A percentile compares a stretch with the other conserved stretches of the same genome.
phyloP scores from a whole-genome alignment of 352 stramenopile species.

The Phytophthora agathidicida region DNA sequence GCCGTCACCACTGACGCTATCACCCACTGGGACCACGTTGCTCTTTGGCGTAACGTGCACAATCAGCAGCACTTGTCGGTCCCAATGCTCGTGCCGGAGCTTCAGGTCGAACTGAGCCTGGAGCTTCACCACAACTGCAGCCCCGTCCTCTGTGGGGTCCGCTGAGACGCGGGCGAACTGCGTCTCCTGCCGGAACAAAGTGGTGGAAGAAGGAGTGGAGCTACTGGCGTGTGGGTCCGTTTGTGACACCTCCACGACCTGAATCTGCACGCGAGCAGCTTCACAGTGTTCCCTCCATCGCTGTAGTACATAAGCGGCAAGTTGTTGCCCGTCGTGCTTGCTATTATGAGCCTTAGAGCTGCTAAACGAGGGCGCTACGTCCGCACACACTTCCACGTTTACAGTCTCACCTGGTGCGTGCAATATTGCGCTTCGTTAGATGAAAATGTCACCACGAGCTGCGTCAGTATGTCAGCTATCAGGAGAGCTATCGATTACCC shows the following conservation, averaged over 20 bases:
- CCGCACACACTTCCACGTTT: constrained; percentile 42
- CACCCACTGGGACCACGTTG: constrained; percentile 11
- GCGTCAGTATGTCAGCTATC: background rate
- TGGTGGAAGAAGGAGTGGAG: constrained; percentile 20
- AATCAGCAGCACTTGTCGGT: constrained; percentile 55
- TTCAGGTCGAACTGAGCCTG: constrained; percentile 63
- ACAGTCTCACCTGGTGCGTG: constrained; percentile 45
- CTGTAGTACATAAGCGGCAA: constrained; percentile 8
- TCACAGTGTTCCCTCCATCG: constrained; percentile 56
- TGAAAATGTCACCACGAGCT: constrained; percentile 6
- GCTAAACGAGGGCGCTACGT: constrained; percentile 15
- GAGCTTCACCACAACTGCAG: constrained; percentile 28
- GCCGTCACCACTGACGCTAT: background rate
- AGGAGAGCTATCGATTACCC: constrained; percentile 29
- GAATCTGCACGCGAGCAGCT: constrained; percentile 56
- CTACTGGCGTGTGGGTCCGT: constrained; percentile 15
- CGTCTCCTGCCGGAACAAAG: constrained; percentile 70
- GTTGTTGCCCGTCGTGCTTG: background rate
- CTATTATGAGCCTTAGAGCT: background rate
- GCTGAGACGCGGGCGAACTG: constrained; percentile 43
- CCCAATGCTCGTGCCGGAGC: constrained; percentile 67
- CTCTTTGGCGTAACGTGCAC: constrained; percentile 51
- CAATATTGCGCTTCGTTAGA: background rate
- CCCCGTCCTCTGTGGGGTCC: background rate
- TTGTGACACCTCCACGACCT: constrained; percentile 37